A percentile compares a stretch with the other conserved stretches of the same genome.
These are phyloP conservation scores for Mycogone perniciosa DNA, from an alignment of 2,329 filamentous ascomycete genomes.

Conservation along the genomic window DNA sequence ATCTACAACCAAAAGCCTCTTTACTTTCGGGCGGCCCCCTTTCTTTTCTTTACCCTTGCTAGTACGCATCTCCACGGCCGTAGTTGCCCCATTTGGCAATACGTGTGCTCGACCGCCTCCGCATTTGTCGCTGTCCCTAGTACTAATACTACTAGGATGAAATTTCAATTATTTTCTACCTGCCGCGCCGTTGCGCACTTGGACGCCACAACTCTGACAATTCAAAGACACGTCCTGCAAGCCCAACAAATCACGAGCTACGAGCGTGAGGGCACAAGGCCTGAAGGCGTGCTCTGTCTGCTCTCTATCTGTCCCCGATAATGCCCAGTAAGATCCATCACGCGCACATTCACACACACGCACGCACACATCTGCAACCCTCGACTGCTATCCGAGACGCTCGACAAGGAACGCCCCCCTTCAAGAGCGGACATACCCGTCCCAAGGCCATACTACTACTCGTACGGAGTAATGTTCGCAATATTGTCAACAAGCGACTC, in stretches of 20 bases:
- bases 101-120: conserved; percentile 11
- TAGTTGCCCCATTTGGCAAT: conserved; percentile 16
- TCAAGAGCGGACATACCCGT: no score
- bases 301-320: conserved; percentile 1
- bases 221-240: neutral
- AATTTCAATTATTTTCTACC: no score
- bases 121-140: conserved; percentile 10
- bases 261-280: conserved; percentile 3
- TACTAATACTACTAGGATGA: neutral
- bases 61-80: neutral
- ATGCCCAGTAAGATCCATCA: neutral
- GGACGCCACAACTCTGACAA: conserved; percentile 8
- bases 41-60: conserved; percentile 1
- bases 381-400: neutral
- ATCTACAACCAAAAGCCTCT: conserved; percentile 9
- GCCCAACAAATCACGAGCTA: conserved; percentile 3
- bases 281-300: neutral
- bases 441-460: no score
- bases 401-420: no score
- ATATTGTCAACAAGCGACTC: conserved; percentile 2
- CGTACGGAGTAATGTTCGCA: no score
- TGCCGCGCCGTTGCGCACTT: conserved; percentile 10
- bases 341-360: conserved; percentile 17
- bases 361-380: neutral
- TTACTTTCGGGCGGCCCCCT: conserved; percentile 2